These are phyloP conservation scores for Solanum chacoense DNA, from an alignment of 305 asterid genomes.

Conservation along the genomic window DNA sequence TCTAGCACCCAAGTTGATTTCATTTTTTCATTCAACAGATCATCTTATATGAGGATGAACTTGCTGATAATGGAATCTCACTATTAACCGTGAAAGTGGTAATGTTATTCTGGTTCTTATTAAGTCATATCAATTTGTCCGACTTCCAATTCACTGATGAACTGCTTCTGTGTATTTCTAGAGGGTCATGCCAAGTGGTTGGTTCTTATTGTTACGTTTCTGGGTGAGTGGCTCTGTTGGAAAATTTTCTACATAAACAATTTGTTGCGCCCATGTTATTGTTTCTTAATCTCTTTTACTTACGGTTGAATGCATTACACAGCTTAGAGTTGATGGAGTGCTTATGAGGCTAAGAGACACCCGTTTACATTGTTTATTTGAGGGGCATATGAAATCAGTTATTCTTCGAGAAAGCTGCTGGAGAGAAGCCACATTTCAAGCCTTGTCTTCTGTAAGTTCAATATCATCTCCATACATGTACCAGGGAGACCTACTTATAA, in stretches of 20 bases:
- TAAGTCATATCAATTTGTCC: background rate
- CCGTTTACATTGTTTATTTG: constrained; percentile 75
- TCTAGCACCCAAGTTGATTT: background rate
- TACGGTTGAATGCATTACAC: constrained; percentile 8
- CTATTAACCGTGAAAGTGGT: constrained; percentile 96
- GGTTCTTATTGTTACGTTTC: constrained; percentile 93
- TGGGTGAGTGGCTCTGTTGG: constrained; percentile 57
- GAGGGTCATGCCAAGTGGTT: constrained; percentile 96
- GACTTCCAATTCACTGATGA: constrained; percentile 1
- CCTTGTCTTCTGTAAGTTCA: constrained; percentile 58
- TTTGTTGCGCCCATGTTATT: background rate
- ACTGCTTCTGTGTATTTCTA: constrained; percentile 26
- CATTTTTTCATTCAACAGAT: constrained; percentile 33
- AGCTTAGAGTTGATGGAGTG: constrained; percentile 99
- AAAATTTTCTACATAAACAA: constrained; percentile 1
- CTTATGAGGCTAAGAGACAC: constrained; percentile 96
- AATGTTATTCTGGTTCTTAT: constrained; percentile 18
- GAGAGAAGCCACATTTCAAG: constrained; percentile 75
- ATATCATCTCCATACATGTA: background rate
- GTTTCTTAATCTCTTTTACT: constrained; percentile 10
- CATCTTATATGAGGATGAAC: constrained; percentile 86
- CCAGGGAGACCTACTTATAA: background rate
- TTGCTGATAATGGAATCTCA: constrained; percentile 93
- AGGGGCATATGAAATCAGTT: constrained; percentile 38
- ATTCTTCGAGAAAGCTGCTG: constrained; percentile 87